Base-by-base conservation (phyloP, 2,329 filamentous ascomycete genomes). In the Botrytis porri region DNA sequence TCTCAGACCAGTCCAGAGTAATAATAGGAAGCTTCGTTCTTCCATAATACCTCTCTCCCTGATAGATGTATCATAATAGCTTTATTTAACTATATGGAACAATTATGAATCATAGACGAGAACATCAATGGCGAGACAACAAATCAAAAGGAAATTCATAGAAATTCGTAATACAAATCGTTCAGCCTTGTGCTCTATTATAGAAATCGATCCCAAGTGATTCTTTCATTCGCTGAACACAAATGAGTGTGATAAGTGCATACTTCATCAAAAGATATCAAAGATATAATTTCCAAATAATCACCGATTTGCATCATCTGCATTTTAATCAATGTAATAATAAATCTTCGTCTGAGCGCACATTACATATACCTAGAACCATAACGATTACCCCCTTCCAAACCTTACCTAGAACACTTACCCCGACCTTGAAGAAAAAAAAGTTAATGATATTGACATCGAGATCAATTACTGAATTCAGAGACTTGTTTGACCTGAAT, bases 331-430 rank as follows among this genome's bases (percentile, higher is more conserved):
- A 29, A 32, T 29, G 16, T 64, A 32, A 22, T 22, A n/a, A n/a
- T 16, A 29, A 18, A 12, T 45, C 32, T 51, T 37, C 3, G 35
- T 67, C 64, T 67, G 37, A 57, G 48, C 48, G 65, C 65, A 69
- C 48, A 18, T 41, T 67, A 25, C 16, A 63, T 63, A 12, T 35
- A 22, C 32, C 32, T 20, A 29, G 37, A 12, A 63, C 39, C 39
- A 63, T 43, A 43, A 64, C 39, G 61, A 45, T 41, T 57, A 69
- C 65, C 65, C 65, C 65, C 65, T 69, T 69, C 65, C 37, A 32
- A 57, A n/a, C 48, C n/a, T 43, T 57, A 67, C 48, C 64, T 18
- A 67, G 48, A 39, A 54, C 37, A 67, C 48, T 29, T 54, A 67
- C 48, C 65, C 48, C 65, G 37, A 57, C 25, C 48, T 51, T 32